Conservation (phyloP, 345 rosid genomes). For the Bruguiera gymnorhiza region DNA sequence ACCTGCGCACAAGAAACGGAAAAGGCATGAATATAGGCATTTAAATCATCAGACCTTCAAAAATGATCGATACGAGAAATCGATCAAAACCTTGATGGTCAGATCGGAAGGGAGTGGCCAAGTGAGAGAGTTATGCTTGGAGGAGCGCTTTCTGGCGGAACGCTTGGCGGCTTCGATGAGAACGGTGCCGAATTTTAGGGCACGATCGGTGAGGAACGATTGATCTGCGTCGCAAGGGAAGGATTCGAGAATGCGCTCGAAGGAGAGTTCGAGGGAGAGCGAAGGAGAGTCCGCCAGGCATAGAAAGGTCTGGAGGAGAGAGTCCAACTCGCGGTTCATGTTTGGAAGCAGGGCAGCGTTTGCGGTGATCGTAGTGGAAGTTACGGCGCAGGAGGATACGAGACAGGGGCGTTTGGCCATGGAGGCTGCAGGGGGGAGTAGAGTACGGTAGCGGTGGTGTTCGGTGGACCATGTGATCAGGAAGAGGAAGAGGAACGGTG, state of each 20-base stretch:
- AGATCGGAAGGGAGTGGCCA: slow-evolving; percentile 85
- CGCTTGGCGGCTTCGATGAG: slow-evolving; percentile 62
- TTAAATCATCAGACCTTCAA: too few relatives aligned
- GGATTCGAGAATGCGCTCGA: slow-evolving; percentile 64
- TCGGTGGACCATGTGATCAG: slow-evolving; percentile 15
- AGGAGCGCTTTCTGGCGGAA: slow-evolving; percentile 63
- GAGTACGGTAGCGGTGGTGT: slow-evolving; percentile 40
- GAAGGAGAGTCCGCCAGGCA: slow-evolving; percentile 46
- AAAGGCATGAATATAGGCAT: background rate
- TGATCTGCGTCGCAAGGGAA: slow-evolving; percentile 48
- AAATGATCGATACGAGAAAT: background rate
- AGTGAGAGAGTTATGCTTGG: slow-evolving; percentile 52
- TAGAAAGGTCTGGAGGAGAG: slow-evolving; percentile 48
- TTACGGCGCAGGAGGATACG: background rate
- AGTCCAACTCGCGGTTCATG: slow-evolving; percentile 33
- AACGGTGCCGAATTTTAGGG: slow-evolving; percentile 50
- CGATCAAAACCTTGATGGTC: slow-evolving; percentile 52
- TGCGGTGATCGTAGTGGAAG: background rate
- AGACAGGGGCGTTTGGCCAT: slow-evolving; percentile 68
- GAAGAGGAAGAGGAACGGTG: background rate
- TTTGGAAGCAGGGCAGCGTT: slow-evolving; percentile 20
- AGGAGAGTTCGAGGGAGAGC: slow-evolving; percentile 47
- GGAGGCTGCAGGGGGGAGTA: slow-evolving; percentile 35
- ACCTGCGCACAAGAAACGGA: slow-evolving; percentile 35
- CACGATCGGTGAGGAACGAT: slow-evolving; percentile 58